Base-by-base conservation (phyloP, 2,329 filamentous ascomycete species). In the Cladosporium sp. region DNA sequence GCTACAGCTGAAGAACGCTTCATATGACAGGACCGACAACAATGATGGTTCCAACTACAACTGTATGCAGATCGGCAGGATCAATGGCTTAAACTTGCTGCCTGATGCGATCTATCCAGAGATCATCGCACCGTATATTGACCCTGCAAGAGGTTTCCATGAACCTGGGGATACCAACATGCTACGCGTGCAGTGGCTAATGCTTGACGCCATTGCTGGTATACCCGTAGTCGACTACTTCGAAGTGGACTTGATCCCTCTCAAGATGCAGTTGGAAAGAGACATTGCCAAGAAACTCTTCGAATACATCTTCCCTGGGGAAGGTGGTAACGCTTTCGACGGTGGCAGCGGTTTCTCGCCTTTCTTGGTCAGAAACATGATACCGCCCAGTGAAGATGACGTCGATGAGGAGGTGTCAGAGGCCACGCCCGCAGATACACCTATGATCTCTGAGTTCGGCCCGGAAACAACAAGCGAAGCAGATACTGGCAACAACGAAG, bases 171-270 rank as follows among this genome's bases (percentile, higher is more conserved):
- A 88, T 61, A 82, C 83, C 47, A 90, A 92, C 69, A 97, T 97
- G 88, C 83, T 99, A 54, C 86, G 88, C 36, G 90, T 99, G 12
- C 94, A 96, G 71, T 99, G 95, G 91, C 87, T 97, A 71, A 97
- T 97, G 91, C 82, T 99, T 4, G 94, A 99, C 75, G 92, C 94
- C 7, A 97, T 99, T 72, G 94, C 93, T 38, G 94, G 94, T 51
- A 99, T 99, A 62, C 91, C 93, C 0, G 92, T 99, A 34, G 90
- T 99, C 80, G 93, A 97, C 66, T 89, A 95, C 68, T 99, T 99
- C 69, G 92, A 97, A 73, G 90, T 99, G 58, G 91, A 92, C 58
- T 78, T 99, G 19, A 92, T 95, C 72, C 95, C 94, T 0, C 84
- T 99, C 72, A 95, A 92, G 73, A 87, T 99, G 20, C 94, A 99